Evolutionary conservation across 352 stramenopile species (phyloP), one percentile per base, ranked within the genome.

Genomic region (Phytophthora meadii): DNA sequence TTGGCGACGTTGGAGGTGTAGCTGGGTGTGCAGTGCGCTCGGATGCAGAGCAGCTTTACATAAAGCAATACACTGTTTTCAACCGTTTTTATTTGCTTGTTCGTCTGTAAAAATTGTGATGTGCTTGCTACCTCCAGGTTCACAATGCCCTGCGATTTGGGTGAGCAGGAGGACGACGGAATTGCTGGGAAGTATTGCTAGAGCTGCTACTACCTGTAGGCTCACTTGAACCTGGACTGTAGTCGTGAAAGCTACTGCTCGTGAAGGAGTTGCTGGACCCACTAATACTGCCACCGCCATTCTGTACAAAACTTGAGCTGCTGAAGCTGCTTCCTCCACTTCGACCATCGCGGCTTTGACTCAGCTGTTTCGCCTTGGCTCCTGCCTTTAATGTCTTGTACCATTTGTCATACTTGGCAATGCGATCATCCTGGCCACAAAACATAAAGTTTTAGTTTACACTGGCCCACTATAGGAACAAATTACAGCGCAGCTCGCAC

Each of bases 331-430:
- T 79, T 12, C 52, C 32, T 0, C 54, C 66, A 53, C 70, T 67
- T 48, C 61, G 55, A 47, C 59, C 34, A 47, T 81, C 68, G 50
- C 70, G 58, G 55, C 65, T 79, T 52, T 87, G 84, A 58, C 73
- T 93, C 41, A 88, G 79, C 54, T 92, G 87, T 56, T 95, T 95
- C 3, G 87, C 87, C 46, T 92, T 92, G 7, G 87, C 87, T 4
- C 85, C 86, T 46, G 84, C 87, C 66, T 93, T 93, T 22, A 95
- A 79, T 11, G 84, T 92, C 55, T 90, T 77, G 67, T 93, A 95
- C 87, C 87, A 95, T 41, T 92, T 90, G 34, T 95, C 87, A 39
- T 93, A 95, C 71, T 93, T 92, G 30, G 77, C 70, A 25, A 95
- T 71, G 39, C 89, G 84, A 37, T 88, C 81, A 52, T 94, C 81